Evolutionary conservation across 768 basidiomycete species (phyloP).

Genomic region (Boletellus ananas): DNA sequence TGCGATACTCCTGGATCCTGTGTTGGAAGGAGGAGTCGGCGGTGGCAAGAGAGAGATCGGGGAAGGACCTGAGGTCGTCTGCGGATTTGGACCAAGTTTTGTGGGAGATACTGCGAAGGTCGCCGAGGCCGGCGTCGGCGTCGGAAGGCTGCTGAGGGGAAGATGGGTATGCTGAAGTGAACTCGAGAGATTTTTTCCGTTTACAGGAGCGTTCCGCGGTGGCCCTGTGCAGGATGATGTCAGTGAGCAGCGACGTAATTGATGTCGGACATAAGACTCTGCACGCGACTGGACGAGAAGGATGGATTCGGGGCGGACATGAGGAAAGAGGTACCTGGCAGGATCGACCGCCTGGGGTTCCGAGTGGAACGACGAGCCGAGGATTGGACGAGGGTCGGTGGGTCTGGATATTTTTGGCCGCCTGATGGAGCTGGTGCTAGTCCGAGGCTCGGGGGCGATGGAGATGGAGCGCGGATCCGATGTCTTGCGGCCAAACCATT

Average conservation of each 20-base stretch:
- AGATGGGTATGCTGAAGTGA: conserved; percentile 31
- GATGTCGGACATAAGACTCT: not conserved
- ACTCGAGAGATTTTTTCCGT: conserved; percentile 43
- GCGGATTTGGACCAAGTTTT: conserved; percentile 78
- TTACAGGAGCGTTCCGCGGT: conserved; percentile 58
- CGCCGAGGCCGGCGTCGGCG: conserved; percentile 46
- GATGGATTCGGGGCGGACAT: not conserved
- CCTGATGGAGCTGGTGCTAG: conserved; percentile 46
- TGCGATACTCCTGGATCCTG: conserved; percentile 62
- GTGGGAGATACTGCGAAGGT: conserved; percentile 65
- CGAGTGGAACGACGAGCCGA: conserved; percentile 36
- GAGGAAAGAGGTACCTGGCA: conserved; percentile 45
- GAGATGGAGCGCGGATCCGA: conserved; percentile 48
- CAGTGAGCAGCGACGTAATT: conserved; percentile 14
- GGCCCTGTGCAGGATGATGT: conserved; percentile 44
- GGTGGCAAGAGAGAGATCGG: conserved; percentile 32
- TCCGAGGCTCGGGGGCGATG: conserved; percentile 42
- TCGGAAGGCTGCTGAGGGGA: conserved; percentile 31
- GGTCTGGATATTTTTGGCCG: conserved; percentile 84
- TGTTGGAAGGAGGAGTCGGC: conserved; percentile 53
- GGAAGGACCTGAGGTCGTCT: conserved; percentile 67
- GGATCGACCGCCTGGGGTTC: conserved; percentile 50
- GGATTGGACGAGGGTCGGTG: conserved; percentile 75
- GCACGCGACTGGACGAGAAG: conserved; percentile 5
- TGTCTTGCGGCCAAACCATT: conserved; percentile 66